Evolutionary conservation across 768 basidiomycete genomes (phyloP).

Genomic region (Podaxis sp.): DNA sequence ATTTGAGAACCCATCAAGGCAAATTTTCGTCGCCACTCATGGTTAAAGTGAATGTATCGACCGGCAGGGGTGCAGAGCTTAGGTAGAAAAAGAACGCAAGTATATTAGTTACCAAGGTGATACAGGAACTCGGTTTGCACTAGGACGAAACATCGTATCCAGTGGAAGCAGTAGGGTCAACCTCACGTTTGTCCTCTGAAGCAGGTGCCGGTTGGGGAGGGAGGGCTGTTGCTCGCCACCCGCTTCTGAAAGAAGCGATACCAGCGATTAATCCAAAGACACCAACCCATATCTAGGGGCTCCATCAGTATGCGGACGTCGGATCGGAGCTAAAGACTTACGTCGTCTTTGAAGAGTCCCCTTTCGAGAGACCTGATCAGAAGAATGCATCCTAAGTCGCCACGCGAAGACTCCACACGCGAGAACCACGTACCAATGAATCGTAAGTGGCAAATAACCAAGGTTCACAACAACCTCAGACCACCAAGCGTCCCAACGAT

Average conservation of each 20-base stretch:
- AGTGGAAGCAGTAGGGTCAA: conserved; percentile 7
- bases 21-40: background rate
- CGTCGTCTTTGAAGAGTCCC: conserved; percentile 68
- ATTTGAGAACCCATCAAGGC: background rate
- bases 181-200: conserved; percentile 24
- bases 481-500: conserved; percentile 68
- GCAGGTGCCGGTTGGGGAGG: conserved; percentile 26
- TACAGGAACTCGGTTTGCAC: background rate
- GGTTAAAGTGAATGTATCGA: background rate
- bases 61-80: background rate
- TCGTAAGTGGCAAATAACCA: conserved; percentile 76
- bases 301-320: conserved; percentile 4
- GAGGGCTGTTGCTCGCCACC: conserved; percentile 70
- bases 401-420: background rate
- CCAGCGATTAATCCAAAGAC: conserved; percentile 49
- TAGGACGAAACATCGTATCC: conserved; percentile 29
- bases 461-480: conserved; percentile 72
- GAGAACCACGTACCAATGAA: conserved; percentile 67
- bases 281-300: conserved; percentile 39
- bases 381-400: background rate
- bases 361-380: conserved; percentile 60
- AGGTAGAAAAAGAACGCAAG: background rate
- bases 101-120: conserved; percentile 9
- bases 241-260: conserved; percentile 61
- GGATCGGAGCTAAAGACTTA: conserved; percentile 29